phyloP scores from a whole-genome alignment of 164 flowering plant genomes.

The Tetracentron sinense region DNA sequence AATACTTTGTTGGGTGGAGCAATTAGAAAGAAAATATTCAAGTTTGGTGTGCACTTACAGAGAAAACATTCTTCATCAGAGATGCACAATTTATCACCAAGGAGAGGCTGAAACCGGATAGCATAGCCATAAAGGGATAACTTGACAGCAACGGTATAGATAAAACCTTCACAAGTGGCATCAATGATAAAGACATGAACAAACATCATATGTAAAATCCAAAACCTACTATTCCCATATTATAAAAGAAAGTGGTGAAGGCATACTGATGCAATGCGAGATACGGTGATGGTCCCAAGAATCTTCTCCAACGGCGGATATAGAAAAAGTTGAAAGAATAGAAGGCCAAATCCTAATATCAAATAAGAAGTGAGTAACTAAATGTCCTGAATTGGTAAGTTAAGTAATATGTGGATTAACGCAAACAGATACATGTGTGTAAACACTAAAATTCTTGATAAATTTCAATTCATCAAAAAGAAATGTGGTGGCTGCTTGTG shows the following conservation, averaged over 20 bases:
- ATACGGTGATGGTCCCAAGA: slow-evolving; percentile 39
- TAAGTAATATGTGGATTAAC: not conserved
- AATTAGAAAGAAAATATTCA: no score
- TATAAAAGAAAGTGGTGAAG: not conserved
- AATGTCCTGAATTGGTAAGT: not conserved
- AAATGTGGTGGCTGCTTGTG: no score
- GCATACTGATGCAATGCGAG: slow-evolving; percentile 57
- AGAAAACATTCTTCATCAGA: slow-evolving; percentile 48
- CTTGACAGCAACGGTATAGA: slow-evolving; percentile 52
- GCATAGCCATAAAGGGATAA: slow-evolving; percentile 54
- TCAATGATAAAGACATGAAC: not conserved
- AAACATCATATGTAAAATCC: no score
- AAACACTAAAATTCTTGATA: no score
- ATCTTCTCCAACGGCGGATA: slow-evolving; percentile 44
- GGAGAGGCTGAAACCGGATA: slow-evolving; percentile 45
- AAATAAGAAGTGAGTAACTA: not conserved
- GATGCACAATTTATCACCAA: slow-evolving; percentile 52
- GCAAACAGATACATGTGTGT: no score
- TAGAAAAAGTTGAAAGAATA: slow-evolving; percentile 45
- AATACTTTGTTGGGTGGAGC: no score
- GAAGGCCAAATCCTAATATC: slow-evolving; percentile 41
- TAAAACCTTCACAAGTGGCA: slow-evolving; percentile 29
- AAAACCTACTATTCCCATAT: not conserved
- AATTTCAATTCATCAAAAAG: no score
- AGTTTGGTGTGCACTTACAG: slow-evolving; percentile 38